Base-by-base conservation (phyloP, 768 basidiomycete species). In the Ephemerocybe angulata region DNA sequence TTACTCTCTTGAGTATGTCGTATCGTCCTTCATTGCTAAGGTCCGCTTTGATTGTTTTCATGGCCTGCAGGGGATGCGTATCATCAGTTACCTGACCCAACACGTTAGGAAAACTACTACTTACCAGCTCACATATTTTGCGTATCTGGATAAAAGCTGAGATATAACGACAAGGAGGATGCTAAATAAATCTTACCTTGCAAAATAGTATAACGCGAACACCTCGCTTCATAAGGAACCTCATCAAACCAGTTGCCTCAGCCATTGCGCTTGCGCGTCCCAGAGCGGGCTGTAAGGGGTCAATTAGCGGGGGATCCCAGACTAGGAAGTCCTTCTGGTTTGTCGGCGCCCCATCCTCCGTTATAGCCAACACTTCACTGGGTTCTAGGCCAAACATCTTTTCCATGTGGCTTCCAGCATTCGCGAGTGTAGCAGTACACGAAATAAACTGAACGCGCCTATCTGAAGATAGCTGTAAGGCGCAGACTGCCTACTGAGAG, bases 181-280 rank as follows among this genome's bases (percentile, higher is more conserved):
- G 51, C 21, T 51, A 28, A 22, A 60, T 35, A 13, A 40, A 13
- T 21, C 29, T 24, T 50, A 87, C 90, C 75, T 90, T 88, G 75
- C 91, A 93, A 65, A 95, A 96, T n/a, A 96, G 70, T 56, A 96
- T 93, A 4, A 87, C 84, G 29, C 90, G 76, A 28, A 93, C 67
- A 2, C 93, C 93, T 3, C 81, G 77, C 56, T 85, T 85, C 88
- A 96, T 91, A 49, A 95, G 70, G 65, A 82, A 90, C 43, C 81
- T 75, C 85, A 93, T 90, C 42, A 95, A 59, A 2, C 70, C 65
- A 1, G 82, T 86, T 2, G 90, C 87, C 62, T 96, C 88, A 3
- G 73, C 71, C 54, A 92, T 72, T 5, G 89, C 72, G 55, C 81
- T 83, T 12, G 73, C 65, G 35, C 80, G 75, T 0, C 87, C 86